phyloP scores from a whole-genome alignment of 1,139 yeast genomes.

The Sugiyamaella neomexicana region DNA sequence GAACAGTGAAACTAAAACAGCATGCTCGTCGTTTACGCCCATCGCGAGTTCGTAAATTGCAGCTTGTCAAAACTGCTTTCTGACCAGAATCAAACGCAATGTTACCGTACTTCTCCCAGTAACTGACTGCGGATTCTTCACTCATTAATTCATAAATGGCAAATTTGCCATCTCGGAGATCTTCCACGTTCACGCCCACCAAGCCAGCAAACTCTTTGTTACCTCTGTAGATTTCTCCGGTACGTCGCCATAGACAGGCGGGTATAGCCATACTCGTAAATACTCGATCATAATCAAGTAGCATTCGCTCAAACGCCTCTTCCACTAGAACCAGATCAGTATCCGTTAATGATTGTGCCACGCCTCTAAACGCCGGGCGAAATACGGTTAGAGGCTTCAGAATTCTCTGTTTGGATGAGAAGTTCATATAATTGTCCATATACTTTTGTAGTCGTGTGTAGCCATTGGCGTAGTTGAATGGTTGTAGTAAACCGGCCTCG shows the following conservation, averaged over 20 bases:
- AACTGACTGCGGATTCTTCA: constrained; percentile 96
- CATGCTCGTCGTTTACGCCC: constrained; percentile 82
- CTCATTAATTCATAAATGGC: constrained; percentile 95
- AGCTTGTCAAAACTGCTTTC: constrained; percentile 90
- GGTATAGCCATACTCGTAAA: constrained; percentile 98
- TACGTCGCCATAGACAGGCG: constrained; percentile 95
- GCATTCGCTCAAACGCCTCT: constrained; percentile 91
- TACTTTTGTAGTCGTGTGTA: constrained; percentile 86
- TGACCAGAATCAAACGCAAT: constrained; percentile 96
- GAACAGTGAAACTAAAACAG: constrained; percentile 90
- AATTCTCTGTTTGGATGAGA: constrained; percentile 81
- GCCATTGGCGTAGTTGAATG: constrained; percentile 92
- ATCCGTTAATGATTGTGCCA: constrained; percentile 86
- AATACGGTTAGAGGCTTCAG: constrained; percentile 82
- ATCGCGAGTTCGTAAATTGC: constrained; percentile 80
- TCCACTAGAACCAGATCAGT: constrained; percentile 91
- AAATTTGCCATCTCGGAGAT: constrained; percentile 84
- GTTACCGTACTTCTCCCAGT: constrained; percentile 97
- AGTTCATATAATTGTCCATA: constrained; percentile 92
- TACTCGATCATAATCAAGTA: constrained; percentile 89
- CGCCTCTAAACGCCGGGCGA: constrained; percentile 92
- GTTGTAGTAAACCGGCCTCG: constrained; percentile 90
- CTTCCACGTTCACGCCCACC: constrained; percentile 91
- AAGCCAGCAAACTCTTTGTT: constrained; percentile 94
- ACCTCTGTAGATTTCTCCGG: constrained; percentile 94